These are phyloP conservation scores for Evernia prunastri DNA, from an alignment of 495 filamentous ascomycete genomes.

Conservation along the genomic window DNA sequence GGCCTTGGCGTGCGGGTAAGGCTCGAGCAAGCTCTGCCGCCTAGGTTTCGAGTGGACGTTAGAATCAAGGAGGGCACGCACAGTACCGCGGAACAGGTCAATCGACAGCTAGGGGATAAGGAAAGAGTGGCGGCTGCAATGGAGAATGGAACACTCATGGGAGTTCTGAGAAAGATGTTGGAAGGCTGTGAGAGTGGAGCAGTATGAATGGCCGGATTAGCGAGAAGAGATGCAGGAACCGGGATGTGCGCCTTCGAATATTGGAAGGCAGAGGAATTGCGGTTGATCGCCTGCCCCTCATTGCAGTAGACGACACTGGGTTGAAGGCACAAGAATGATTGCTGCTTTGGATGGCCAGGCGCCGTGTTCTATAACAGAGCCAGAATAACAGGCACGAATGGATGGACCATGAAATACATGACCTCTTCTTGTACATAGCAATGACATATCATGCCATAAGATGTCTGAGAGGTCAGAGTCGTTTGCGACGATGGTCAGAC, in stretches of 20 bases:
- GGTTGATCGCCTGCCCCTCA: neutral
- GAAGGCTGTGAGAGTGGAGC: slow-evolving; percentile 36
- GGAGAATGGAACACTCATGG: slow-evolving; percentile 86
- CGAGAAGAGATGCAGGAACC: neutral
- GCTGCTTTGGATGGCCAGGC: neutral
- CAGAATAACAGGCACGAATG: neutral
- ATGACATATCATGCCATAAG: neutral
- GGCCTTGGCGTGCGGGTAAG: slow-evolving; percentile 88
- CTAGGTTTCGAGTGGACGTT: slow-evolving; percentile 89
- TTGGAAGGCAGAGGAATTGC: neutral
- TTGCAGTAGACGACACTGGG: neutral
- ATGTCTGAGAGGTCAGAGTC: neutral
- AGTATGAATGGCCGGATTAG: slow-evolving; percentile 1
- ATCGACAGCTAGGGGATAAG: slow-evolving; percentile 93
- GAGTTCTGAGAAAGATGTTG: slow-evolving; percentile 87
- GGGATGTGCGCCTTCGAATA: neutral
- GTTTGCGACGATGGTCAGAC: too few relatives aligned
- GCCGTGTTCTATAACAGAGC: neutral
- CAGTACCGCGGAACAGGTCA: slow-evolving; percentile 86
- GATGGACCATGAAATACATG: neutral
- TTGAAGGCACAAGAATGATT: neutral
- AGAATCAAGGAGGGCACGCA: slow-evolving; percentile 95
- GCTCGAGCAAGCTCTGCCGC: slow-evolving; percentile 81
- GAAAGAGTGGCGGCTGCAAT: slow-evolving; percentile 91
- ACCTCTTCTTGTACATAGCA: neutral